A percentile compares a stretch with the other conserved stretches of the same genome.
phyloP scores from a whole-genome alignment of 345 rosid species.

The Citrus unshiu region DNA sequence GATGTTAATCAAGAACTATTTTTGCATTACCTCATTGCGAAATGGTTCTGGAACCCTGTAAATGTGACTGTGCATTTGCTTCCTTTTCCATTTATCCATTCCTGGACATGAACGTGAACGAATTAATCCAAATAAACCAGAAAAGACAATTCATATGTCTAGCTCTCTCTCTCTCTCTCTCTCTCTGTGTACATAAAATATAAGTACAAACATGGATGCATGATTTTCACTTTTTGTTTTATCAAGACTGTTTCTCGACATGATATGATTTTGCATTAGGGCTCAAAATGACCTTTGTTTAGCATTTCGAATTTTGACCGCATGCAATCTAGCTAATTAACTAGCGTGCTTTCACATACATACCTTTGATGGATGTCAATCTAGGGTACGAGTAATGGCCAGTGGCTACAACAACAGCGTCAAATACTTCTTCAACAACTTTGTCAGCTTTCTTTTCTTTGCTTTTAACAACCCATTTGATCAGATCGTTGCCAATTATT shows the following conservation, averaged over 20 bases:
- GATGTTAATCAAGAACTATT: too few relatives aligned
- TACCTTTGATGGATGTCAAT: conserved; percentile 79
- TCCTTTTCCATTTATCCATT: conserved; percentile 80
- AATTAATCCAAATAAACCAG: background rate
- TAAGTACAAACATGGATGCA: background rate
- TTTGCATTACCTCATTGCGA: conserved; percentile 51
- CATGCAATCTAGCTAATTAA: background rate
- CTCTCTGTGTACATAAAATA: background rate
- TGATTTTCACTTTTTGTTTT: background rate
- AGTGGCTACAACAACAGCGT: conserved; percentile 90
- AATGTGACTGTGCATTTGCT: conserved; percentile 80
- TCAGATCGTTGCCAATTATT: conserved; percentile 27
- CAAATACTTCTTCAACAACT: conserved; percentile 66
- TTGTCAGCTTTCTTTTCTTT: conserved; percentile 31
- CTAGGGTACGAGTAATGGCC: conserved; percentile 88
- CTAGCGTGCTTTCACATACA: background rate
- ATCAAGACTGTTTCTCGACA: background rate
- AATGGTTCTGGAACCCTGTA: conserved; percentile 80
- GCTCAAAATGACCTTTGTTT: background rate
- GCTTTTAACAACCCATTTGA: conserved; percentile 72
- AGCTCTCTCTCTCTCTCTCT: too few relatives aligned
- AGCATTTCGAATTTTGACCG: background rate
- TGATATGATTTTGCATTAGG: background rate
- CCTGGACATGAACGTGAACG: conserved; percentile 34
- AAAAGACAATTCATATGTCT: background rate